Conservation (phyloP, 768 basidiomycete species). For the Tulasnella sp. region DNA sequence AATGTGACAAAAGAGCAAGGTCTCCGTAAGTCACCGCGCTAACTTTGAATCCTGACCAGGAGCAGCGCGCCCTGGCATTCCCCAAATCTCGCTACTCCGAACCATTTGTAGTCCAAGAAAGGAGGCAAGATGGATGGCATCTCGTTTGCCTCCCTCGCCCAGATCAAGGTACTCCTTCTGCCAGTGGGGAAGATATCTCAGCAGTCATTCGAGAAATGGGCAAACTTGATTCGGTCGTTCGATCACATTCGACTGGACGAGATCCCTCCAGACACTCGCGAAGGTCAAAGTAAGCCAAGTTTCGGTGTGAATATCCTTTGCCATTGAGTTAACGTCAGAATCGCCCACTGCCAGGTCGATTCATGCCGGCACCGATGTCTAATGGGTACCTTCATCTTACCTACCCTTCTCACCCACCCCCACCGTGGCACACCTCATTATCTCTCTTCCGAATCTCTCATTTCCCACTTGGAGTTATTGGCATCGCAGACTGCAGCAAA, state of each 20-base stretch:
- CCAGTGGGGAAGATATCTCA: constrained; percentile 75
- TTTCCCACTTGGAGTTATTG: constrained; percentile 84
- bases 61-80: not conserved
- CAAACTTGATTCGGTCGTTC: constrained; percentile 66
- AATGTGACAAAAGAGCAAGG: not conserved
- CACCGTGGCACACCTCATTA: constrained; percentile 61
- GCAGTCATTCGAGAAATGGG: constrained; percentile 68
- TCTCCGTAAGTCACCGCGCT: not conserved
- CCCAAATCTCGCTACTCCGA: not conserved
- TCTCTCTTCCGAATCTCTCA: constrained; percentile 73
- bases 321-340: constrained; percentile 28
- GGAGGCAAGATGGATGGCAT: constrained; percentile 22
- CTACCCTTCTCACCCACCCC: constrained; percentile 70
- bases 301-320: not conserved
- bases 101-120: not conserved
- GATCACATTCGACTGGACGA: constrained; percentile 73
- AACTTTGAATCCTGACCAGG: constrained; percentile 5
- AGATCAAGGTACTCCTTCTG: constrained; percentile 76
- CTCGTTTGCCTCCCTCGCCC: constrained; percentile 73
- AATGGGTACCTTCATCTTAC: constrained; percentile 77
- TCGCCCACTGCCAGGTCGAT: constrained; percentile 52
- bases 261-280: constrained; percentile 73
- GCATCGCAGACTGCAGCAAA: constrained; percentile 64
- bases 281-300: constrained; percentile 59
- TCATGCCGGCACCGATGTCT: constrained; percentile 71